Base-by-base conservation (phyloP, 1,284 basidiomycete genomes). In the Leccinum olivaceoglutinosum region DNA sequence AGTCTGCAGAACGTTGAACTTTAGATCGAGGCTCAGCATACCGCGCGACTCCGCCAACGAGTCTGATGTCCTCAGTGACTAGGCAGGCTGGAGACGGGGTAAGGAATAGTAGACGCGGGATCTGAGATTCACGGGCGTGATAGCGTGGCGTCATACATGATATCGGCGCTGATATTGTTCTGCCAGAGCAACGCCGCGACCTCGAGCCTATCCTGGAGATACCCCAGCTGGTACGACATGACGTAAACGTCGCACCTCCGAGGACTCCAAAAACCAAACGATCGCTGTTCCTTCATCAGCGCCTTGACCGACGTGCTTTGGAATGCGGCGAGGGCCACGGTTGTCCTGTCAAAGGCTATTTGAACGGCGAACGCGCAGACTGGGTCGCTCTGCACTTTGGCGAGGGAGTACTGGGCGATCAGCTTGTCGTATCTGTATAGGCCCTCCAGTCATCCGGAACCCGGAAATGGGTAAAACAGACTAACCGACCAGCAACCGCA, bases 231-330 rank as follows among this genome's bases (percentile, higher is more conserved):
- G 67, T 90, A 92, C 0, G 90, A 90, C 16, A 93, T 86, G 14
- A 95, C 80, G 67, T 93, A 93, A 14, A 93, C 91, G 67, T 93
- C 93, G 68, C 92, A 94, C 49, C 92, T 81, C 12, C 92, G 83
- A 18, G 93, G 91, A 73, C 90, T 92, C 89, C 90, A 94, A 67
- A 86, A 90, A 0, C 93, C 93, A 66, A 94, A 94, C 1, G 91
- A 92, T 16, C 87, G 85, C 65, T 88, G 84, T 71, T 93, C 90
- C 71, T 90, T 92, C 60, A 91, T 77, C 9, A 91, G 79, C 1
- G 82, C 82, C 70, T 87, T 85, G 32, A 91, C 82, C 2, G 88
- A 87, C 0, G 85, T 81, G 60, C 85, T 87, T 70, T 92, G 89
- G 70, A 87, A 89, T 2, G 86, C 80, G 1, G 89, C 89, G 0